Base-by-base conservation (phyloP, 495 filamentous ascomycete genomes). In the Aspergillus nanangensis region DNA sequence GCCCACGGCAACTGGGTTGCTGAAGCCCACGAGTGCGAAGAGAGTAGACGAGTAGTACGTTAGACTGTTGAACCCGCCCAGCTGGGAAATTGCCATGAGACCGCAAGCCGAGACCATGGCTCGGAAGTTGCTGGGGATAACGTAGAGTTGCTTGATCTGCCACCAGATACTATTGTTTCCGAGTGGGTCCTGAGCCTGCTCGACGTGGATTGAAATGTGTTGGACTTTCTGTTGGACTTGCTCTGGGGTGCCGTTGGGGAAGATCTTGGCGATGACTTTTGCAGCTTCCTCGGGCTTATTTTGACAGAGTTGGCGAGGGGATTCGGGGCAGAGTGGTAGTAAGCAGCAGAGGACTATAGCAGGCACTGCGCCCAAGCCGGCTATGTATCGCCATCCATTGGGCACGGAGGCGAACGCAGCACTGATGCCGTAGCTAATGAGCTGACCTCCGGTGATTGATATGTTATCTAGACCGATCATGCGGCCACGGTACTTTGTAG, bases 381-480 rank as follows among this genome's bases (percentile, higher is more conserved):
- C 71, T 50, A 74, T 76, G 19, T 66, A 70, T 47, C 76, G 64
- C 76, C 73, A 79, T 38, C 74, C 73, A 24, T 67, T 49, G 11
- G 50, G 27, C 13, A 74, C 68, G 25, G 74, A 52, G 1, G 73
- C 67, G 52, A 80, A 74, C 1, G 57, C 77, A 4, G 76, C 76
- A 9, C 76, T 77, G 22, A 79, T 58, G 1, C 67, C 72, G 40
- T 76, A 78, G 4, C 66, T 63, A 25, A 80, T 47, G 1, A 80
- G 51, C 47, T 79, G 76, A 5, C 76, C 76, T 19, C 68, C 69
- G 1, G 75, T 78, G 38, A 80, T 70, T 40, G 60, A 65, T 67
- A 81, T 74, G 38, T 79, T 78, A 54, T 81, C 70, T 15, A 81
- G 62, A 1, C 66, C 75, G 31, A 80, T 73, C 69, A 78, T 73